Base-by-base conservation (phyloP, 2,329 filamentous ascomycete genomes). In the Lasiodiplodia sp. region DNA sequence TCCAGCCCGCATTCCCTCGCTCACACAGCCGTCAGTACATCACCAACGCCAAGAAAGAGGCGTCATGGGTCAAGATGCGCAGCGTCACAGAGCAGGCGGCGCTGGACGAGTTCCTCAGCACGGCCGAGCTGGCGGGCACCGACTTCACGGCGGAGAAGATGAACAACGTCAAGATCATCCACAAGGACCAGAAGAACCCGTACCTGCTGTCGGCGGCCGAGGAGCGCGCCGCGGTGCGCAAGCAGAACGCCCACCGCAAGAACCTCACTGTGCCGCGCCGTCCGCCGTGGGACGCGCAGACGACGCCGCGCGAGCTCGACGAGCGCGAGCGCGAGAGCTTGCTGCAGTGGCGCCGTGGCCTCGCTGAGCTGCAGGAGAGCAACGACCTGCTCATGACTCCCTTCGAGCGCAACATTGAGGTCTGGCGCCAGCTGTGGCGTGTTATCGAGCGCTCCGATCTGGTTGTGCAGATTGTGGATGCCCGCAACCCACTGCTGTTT, bases 111-210 rank as follows among this genome's bases (percentile, higher is more conserved):
- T 99, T 99, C 80, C 85, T 99, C 72, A 92, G 92, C 68, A 99
- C 96, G 1, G 96, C 96, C 71, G 94, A 98, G 82, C 85, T 99
- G 74, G 96, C 96, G n/a, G 95, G 94, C 72, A 99, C 96, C 73
- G 96, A 99, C 79, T 99, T 99, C 81, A 98, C 95, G 0, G 96
- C 96, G 34, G 94, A 98, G 85, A 98, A 98, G 87, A 92, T 97
- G 88, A 98, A 95, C 83, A 98, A 96, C 78, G 92, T 98, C 82
- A 97, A 97, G 85, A 97, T 99, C 78, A 97, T 99, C 74, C 96
- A 99, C 79, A 91, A 91, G 73, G 94, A 97, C 79, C 94, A 97
- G 82, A 93, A 92, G 83, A 99, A 99, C 80, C 96, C 96, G 0
- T 99, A 95, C 75, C 85, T 99, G 5, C 85, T 99, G 21, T 95